phyloP scores from a whole-genome alignment of 2,329 filamentous ascomycete genomes.

The Aureobasidium mangrovei region DNA sequence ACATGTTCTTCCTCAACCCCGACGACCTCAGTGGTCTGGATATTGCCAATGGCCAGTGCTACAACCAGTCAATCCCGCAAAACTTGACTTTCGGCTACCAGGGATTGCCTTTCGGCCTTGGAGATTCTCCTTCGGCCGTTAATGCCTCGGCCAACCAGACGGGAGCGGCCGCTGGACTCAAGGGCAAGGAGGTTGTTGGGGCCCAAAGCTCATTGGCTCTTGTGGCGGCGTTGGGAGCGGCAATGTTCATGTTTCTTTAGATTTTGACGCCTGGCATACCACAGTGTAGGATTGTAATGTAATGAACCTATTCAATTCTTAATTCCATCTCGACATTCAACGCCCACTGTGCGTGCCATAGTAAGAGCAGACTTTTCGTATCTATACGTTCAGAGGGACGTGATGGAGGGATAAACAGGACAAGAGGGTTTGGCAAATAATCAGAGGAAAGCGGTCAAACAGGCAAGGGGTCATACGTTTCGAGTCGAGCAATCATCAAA shows the following conservation, averaged over 20 bases:
- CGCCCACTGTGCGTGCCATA: too few species aligned
- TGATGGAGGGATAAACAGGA: too few species aligned
- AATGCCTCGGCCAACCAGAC: constrained; percentile 17
- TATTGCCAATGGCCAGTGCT: constrained; percentile 58
- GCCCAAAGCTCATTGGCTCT: constrained; percentile 11
- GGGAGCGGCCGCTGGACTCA: constrained; percentile 9
- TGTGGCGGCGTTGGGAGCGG: constrained; percentile 9
- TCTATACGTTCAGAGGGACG: too few species aligned
- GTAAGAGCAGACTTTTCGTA: too few species aligned
- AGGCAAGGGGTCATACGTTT: too few species aligned
- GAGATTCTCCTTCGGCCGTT: constrained; percentile 7
- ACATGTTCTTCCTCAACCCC: constrained; percentile 72
- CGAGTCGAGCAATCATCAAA: too few species aligned
- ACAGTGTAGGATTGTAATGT: constrained; percentile 7
- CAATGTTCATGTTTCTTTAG: constrained; percentile 14
- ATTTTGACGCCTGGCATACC: background rate
- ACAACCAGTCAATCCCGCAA: constrained; percentile 55
- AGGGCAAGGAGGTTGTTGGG: constrained; percentile 11
- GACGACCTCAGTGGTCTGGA: constrained; percentile 61
- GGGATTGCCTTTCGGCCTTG: constrained; percentile 30
- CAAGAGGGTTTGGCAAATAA: too few species aligned
- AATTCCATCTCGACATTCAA: background rate
- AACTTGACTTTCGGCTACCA: constrained; percentile 64
- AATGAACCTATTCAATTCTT: background rate
- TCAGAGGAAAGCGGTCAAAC: too few species aligned